A percentile compares a stretch with the other conserved stretches of the same genome.
Conservation (phyloP, 2,329 filamentous ascomycete species). For the Sphaerulina musiva region DNA sequence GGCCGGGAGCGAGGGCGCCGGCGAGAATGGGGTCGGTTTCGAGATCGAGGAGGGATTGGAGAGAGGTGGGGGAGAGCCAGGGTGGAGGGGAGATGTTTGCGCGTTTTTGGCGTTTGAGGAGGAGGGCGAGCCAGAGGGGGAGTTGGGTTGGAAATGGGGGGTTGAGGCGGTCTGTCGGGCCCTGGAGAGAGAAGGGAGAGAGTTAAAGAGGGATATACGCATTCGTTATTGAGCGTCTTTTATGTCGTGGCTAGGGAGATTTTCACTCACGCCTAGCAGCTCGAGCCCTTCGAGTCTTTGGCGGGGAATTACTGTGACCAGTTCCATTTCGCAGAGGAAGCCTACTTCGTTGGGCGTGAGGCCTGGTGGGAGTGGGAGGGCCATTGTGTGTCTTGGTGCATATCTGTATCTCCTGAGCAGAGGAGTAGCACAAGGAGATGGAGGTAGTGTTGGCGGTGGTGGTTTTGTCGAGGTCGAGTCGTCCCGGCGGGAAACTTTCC, state of each 20-base stretch:
- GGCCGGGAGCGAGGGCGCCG: constrained; percentile 69
- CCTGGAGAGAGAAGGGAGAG: constrained; percentile 47
- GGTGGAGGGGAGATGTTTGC: constrained; percentile 87
- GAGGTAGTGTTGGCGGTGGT: too few species aligned
- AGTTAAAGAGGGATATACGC: not conserved
- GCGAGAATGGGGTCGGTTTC: constrained; percentile 65
- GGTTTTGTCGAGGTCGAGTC: not conserved
- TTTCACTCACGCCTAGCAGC: constrained; percentile 66
- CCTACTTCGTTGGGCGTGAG: constrained; percentile 82
- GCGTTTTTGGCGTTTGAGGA: constrained; percentile 88
- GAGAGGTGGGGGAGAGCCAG: constrained; percentile 74
- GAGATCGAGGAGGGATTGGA: constrained; percentile 69
- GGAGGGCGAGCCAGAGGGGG: constrained; percentile 88
- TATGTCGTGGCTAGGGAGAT: constrained; percentile 24
- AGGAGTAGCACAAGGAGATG: not conserved
- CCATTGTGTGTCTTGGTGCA: constrained; percentile 42
- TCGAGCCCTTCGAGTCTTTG: constrained; percentile 81
- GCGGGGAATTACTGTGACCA: constrained; percentile 84
- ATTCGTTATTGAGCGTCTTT: constrained; percentile 12
- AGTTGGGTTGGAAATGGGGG: constrained; percentile 74
- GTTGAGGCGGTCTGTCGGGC: constrained; percentile 65
- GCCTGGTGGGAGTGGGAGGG: constrained; percentile 56
- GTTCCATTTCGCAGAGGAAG: constrained; percentile 96
- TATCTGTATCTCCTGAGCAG: not conserved
- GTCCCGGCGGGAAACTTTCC: not conserved